Conservation (phyloP, 78 protist species). For the Dictyostelium intermedium region DNA sequence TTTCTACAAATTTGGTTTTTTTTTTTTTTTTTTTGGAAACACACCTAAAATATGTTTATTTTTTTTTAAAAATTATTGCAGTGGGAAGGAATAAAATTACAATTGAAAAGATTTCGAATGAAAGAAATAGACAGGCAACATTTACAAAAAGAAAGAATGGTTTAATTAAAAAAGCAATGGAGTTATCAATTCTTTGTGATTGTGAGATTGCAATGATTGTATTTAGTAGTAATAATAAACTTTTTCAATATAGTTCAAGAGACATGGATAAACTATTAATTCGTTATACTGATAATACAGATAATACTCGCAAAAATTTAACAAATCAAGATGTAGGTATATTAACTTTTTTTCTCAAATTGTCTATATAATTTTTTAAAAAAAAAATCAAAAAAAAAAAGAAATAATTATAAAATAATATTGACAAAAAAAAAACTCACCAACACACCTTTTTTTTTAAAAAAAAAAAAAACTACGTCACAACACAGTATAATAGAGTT, state of each 20-base stretch:
- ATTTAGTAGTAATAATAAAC: slow-evolving; percentile 75
- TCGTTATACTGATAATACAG: slow-evolving; percentile 73
- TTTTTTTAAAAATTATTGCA: background rate
- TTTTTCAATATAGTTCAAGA: slow-evolving; percentile 69
- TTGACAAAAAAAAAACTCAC: too few species aligned
- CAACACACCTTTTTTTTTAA: too few species aligned
- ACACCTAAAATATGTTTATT: background rate
- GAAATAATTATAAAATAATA: too few species aligned
- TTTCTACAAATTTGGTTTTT: background rate
- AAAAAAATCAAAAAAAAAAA: too few species aligned
- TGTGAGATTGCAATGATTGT: slow-evolving; percentile 89
- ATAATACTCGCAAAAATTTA: slow-evolving; percentile 27
- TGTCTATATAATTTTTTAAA: too few species aligned
- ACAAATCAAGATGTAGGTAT: slow-evolving; percentile 64
- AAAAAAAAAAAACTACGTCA: background rate
- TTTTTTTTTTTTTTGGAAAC: background rate
- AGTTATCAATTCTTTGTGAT: slow-evolving; percentile 87
- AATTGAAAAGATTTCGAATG: slow-evolving; percentile 83
- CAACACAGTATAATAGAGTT: slow-evolving; percentile 46
- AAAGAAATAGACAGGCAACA: slow-evolving; percentile 87
- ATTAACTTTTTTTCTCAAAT: too few species aligned
- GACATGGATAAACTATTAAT: slow-evolving; percentile 72
- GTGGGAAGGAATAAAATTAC: slow-evolving; percentile 87
- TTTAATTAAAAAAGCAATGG: slow-evolving; percentile 92
- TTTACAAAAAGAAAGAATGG: slow-evolving; percentile 92